These are phyloP conservation scores for Mycena metata DNA, from an alignment of 768 basidiomycete species.

Conservation along the genomic window DNA sequence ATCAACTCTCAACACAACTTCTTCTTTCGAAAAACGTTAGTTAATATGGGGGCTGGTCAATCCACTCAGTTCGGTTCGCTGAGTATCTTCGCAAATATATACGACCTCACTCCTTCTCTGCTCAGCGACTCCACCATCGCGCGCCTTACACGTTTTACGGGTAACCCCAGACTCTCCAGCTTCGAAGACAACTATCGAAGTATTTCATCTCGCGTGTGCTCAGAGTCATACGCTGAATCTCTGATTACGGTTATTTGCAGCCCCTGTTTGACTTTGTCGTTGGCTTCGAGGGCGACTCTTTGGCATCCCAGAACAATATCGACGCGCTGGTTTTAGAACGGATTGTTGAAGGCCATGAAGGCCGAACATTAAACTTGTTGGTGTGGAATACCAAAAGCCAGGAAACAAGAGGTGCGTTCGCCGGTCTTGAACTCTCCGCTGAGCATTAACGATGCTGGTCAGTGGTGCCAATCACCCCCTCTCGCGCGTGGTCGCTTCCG, in stretches of 20 bases:
- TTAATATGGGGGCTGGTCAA: slow-evolving; percentile 88
- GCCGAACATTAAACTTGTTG: slow-evolving; percentile 73
- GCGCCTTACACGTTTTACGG: slow-evolving; percentile 88
- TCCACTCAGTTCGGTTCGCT: slow-evolving; percentile 56
- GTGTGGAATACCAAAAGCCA: slow-evolving; percentile 90
- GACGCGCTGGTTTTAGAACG: slow-evolving; percentile 80
- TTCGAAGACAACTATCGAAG: slow-evolving; percentile 82
- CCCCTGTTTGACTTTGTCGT: slow-evolving; percentile 98
- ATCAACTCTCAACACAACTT: slow-evolving; percentile 1
- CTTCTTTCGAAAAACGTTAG: background rate
- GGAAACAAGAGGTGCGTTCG: slow-evolving; percentile 71
- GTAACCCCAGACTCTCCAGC: slow-evolving; percentile 93
- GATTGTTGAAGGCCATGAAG: slow-evolving; percentile 89
- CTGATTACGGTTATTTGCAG: slow-evolving; percentile 55
- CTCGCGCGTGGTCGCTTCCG: slow-evolving; percentile 82
- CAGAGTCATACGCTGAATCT: slow-evolving; percentile 43
- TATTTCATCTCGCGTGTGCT: slow-evolving; percentile 4
- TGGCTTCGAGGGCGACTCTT: slow-evolving; percentile 83
- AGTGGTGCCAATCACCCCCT: slow-evolving; percentile 91
- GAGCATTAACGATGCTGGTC: slow-evolving; percentile 7
- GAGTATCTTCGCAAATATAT: slow-evolving; percentile 32
- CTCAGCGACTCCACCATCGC: slow-evolving; percentile 62
- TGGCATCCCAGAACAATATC: slow-evolving; percentile 65
- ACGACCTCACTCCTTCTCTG: slow-evolving; percentile 35
- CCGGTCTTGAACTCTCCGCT: background rate